A percentile compares a stretch with the other conserved stretches of the same genome.
Conservation (phyloP, 1,139 yeast genomes). For the Tardiomyces depauwii region DNA sequence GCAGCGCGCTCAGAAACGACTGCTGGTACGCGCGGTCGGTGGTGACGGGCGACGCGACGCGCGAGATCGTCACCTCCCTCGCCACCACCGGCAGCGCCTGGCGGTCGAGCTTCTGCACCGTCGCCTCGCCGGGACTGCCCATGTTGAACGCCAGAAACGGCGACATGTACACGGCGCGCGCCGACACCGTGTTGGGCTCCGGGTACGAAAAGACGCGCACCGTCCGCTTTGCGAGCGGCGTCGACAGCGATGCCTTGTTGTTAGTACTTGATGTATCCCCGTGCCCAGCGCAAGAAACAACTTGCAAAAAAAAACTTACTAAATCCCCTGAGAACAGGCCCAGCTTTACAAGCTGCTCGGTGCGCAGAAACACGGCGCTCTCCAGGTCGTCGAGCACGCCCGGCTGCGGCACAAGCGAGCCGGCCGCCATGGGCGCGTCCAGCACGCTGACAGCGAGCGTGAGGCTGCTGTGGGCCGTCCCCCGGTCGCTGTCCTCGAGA, state of each 20-base stretch:
- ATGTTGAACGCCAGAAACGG: constrained; percentile 54
- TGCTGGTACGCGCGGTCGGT: constrained; percentile 57
- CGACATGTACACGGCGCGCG: constrained; percentile 41
- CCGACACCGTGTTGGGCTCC: constrained; percentile 45
- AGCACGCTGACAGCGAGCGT: constrained; percentile 14
- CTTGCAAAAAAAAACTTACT: constrained; percentile 19
- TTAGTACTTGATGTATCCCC: constrained; percentile 17
- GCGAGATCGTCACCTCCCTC: constrained; percentile 44
- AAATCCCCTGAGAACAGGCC: constrained; percentile 65
- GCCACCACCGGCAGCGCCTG: constrained; percentile 20
- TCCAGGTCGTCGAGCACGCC: constrained; percentile 29
- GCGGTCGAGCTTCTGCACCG: constrained; percentile 14
- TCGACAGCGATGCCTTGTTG: constrained; percentile 7
- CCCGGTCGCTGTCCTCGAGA: not conserved
- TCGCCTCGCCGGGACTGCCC: constrained; percentile 26
- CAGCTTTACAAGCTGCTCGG: constrained; percentile 41
- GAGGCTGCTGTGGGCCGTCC: not conserved
- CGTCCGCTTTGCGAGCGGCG: constrained; percentile 17
- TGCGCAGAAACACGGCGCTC: constrained; percentile 41
- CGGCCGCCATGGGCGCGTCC: constrained; percentile 10
- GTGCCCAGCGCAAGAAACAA: too few relatives aligned
- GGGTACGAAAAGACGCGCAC: constrained; percentile 48
- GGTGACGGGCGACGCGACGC: constrained; percentile 62
- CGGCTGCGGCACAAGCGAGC: constrained; percentile 19
- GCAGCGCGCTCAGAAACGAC: constrained; percentile 51